Percentiles rank a stretch among this genome's conserved stretches.
Conservation (phyloP, 2,329 filamentous ascomycete species). For the Xylaria sp. region DNA sequence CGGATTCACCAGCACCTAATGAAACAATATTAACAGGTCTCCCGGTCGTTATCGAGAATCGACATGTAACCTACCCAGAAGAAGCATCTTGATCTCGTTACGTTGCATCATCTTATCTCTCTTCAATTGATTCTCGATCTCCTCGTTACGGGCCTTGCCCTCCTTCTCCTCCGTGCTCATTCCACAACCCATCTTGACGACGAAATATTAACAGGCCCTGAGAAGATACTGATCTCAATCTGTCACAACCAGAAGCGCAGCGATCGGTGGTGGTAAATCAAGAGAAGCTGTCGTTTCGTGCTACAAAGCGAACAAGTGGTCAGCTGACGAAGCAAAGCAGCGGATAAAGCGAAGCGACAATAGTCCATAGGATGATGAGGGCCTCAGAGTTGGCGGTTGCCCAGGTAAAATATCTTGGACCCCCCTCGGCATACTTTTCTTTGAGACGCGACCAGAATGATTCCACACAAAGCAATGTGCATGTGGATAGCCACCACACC, state of each 20-base stretch:
- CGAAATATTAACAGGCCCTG: constrained; percentile 22
- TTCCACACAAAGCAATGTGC: constrained; percentile 10
- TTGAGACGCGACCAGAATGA: background rate
- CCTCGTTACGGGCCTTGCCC: constrained; percentile 99
- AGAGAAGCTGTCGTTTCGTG: constrained; percentile 20
- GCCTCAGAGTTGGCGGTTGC: background rate
- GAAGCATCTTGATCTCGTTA: constrained; percentile 99
- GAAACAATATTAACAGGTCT: constrained; percentile 1
- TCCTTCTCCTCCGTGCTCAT: constrained; percentile 99
- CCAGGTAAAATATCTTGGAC: constrained; percentile 2
- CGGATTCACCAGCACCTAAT: constrained; percentile 94
- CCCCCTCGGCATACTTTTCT: background rate
- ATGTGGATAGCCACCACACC: constrained; percentile 15
- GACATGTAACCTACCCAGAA: constrained; percentile 77
- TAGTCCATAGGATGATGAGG: background rate
- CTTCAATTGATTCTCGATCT: constrained; percentile 99
- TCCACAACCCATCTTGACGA: constrained; percentile 94
- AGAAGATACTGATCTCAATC: constrained; percentile 1
- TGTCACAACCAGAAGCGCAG: background rate
- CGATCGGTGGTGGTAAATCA: background rate
- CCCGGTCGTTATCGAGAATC: background rate
- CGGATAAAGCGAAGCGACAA: background rate
- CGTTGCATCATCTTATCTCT: constrained; percentile 98
- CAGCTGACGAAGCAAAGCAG: constrained; percentile 6
- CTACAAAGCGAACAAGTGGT: constrained; percentile 7